Conservation (phyloP, 2,329 filamentous ascomycete genomes). For the Hansfordia pulvinata region DNA sequence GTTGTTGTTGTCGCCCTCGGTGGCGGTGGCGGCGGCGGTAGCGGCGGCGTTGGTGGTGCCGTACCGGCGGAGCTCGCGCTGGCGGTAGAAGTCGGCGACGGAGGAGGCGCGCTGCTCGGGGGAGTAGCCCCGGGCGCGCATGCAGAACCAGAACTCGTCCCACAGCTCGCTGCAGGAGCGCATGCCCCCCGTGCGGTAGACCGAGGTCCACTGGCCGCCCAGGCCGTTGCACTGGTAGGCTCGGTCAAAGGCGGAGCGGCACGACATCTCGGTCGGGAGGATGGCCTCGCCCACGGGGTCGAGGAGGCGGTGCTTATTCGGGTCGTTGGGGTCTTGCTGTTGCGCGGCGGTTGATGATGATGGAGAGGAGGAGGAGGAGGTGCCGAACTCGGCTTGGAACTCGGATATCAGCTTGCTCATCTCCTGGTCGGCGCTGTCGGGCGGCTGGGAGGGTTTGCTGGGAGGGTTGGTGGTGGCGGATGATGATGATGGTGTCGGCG, state of each 20-base stretch:
- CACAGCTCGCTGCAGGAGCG: conserved; percentile 72
- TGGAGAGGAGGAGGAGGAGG: conserved; percentile 1
- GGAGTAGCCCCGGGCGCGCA: conserved; percentile 59
- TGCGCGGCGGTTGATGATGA: conserved; percentile 1
- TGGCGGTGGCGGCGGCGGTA: no score
- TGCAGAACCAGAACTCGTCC: conserved; percentile 96
- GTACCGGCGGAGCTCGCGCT: conserved; percentile 53
- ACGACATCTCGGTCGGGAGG: conserved; percentile 75
- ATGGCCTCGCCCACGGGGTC: conserved; percentile 49
- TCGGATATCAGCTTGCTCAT: conserved; percentile 38
- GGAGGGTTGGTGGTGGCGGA: conserved; percentile 7
- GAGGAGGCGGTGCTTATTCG: conserved; percentile 9
- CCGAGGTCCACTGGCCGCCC: conserved; percentile 79
- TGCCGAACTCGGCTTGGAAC: conserved; percentile 12
- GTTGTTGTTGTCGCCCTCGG: no score
- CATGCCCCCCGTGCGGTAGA: conserved; percentile 76
- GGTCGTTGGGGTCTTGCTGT: conserved; percentile 4
- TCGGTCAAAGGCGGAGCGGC: conserved; percentile 78
- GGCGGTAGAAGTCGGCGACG: conserved; percentile 54
- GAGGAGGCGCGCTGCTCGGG: conserved; percentile 44
- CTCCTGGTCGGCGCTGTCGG: conserved; percentile 28
- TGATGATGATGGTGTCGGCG: conserved; percentile 1
- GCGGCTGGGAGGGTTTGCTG: no score
- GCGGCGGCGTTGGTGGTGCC: no score
- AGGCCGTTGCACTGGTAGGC: conserved; percentile 91